Evolutionary conservation across 208 protist genomes (phyloP).

Genomic region (Balamuthia mandrillaris): DNA sequence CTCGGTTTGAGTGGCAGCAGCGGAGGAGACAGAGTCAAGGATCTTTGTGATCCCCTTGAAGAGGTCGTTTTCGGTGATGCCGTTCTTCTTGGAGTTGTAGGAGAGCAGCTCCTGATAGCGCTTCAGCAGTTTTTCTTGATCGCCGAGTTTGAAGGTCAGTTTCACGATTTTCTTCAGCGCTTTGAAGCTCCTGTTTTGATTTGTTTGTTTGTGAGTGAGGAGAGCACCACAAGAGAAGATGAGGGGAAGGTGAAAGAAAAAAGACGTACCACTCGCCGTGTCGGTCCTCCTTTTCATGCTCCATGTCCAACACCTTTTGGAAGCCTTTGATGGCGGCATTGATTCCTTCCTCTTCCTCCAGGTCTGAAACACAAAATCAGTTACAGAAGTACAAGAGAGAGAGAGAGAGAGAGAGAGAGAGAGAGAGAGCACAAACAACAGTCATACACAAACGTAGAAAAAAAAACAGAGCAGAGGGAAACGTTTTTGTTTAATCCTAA

Average conservation of each 20-base stretch:
- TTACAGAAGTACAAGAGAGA: no score
- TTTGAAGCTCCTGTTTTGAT: constrained; percentile 83
- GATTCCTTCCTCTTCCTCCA: constrained; percentile 68
- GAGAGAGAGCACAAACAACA: neutral
- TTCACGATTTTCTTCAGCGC: constrained; percentile 86
- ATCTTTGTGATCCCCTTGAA: constrained; percentile 86
- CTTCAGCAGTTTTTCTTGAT: constrained; percentile 80
- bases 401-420: neutral
- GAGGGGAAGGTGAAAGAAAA: neutral
- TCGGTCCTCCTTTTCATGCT: constrained; percentile 68
- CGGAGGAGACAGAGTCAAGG: constrained; percentile 75
- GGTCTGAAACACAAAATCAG: no score
- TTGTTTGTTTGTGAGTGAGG: neutral
- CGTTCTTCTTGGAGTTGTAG: neutral
- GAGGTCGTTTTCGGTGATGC: constrained; percentile 59
- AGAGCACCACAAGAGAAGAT: neutral
- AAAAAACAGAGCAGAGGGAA: neutral
- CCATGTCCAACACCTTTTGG: constrained; percentile 76
- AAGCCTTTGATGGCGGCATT: constrained; percentile 75
- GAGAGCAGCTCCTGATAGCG: constrained; percentile 76
- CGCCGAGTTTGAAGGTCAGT: constrained; percentile 67
- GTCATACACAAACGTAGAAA: neutral
- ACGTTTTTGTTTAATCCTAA: no score
- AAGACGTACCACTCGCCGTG: constrained; percentile 68
- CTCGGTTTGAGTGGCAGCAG: constrained; percentile 49